phyloP scores from a whole-genome alignment of 1,284 basidiomycete species.

The Apiotrichum gracile region DNA sequence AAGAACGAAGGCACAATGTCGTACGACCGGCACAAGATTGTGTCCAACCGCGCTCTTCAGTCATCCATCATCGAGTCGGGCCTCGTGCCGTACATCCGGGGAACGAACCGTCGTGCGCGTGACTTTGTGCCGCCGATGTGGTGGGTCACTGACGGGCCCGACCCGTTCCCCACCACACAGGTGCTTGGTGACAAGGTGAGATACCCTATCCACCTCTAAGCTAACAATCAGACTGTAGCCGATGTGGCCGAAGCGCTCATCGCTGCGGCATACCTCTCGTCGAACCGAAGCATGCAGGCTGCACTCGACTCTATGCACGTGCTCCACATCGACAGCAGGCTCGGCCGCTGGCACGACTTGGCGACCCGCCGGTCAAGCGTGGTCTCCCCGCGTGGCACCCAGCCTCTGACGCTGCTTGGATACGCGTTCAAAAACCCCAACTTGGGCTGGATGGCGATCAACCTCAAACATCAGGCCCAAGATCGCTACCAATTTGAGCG shows the following conservation, averaged over 20 bases:
- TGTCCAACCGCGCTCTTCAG: constrained; percentile 27
- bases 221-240: constrained; percentile 25
- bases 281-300: constrained; percentile 16
- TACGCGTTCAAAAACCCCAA: constrained; percentile 24
- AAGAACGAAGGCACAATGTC: constrained; percentile 15
- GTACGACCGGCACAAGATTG: constrained; percentile 20
- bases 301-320: constrained; percentile 23
- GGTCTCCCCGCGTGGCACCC: no score
- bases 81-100: constrained; percentile 29
- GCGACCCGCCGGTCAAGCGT: not conserved
- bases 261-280: constrained; percentile 32
- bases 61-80: constrained; percentile 18
- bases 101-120: constrained; percentile 11
- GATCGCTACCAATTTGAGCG: constrained; percentile 11
- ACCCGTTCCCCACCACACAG: constrained; percentile 2
- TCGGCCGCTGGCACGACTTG: constrained; percentile 20
- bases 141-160: constrained; percentile 9
- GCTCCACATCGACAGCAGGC: constrained; percentile 17
- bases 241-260: constrained; percentile 39
- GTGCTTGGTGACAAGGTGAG: constrained; percentile 35
- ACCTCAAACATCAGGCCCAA: not conserved
- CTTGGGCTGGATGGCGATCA: constrained; percentile 9
- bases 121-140: constrained; percentile 31
- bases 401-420: constrained; percentile 19
- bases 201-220: not conserved